Base-by-base conservation (phyloP, 257 asterid genomes). In the Thymus mandschuricus region DNA sequence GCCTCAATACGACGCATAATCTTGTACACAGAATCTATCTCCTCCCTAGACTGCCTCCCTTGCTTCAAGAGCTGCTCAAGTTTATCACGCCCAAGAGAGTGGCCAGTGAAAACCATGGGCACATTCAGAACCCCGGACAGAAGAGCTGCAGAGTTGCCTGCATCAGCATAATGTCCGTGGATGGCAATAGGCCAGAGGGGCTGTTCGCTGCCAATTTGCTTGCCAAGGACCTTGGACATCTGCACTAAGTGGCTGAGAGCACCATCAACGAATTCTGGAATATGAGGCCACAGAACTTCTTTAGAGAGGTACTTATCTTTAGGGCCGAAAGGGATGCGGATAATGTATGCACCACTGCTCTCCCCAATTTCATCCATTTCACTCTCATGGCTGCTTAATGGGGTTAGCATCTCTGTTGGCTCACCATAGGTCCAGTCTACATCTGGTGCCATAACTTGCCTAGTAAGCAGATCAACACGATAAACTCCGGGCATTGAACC, bases 1-100 rank as follows among this genome's bases (percentile, higher is more conserved):
- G 92, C 96, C 83, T 89, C 96, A 67, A 89, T 89, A n/a, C 96
- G 87, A 64, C 92, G 79, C 96, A 89, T 86, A 76, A 89, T 89
- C 81, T 86, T 89, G 86, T 89, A 89, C 4, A 84, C 80, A 0
- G 96, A 69, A 73, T 89, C 86, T 48, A 89, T 83, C 79, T 89
- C 93, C 78, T 89, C 96, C 78, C 88, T 83, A 4, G 93, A 76
- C 45, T 85, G 91, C 65, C 96, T 85, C 73, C 89, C 93, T 79
- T 89, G 96, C 82, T 80, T 89, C 69, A 89, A 69, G 50, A 89
- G 90, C 66, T 89, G 96, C 83, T 89, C 96, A 28, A 89, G 86
- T 74, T 89, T 89, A 77, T 89, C 92, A 50, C 90, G 86, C 33
- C 96, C 96, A 57, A 89, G 88, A 21, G 96, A 89, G 81, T 89